Base-by-base conservation (phyloP, 139 green algal genomes). In the Volvox africanus region DNA sequence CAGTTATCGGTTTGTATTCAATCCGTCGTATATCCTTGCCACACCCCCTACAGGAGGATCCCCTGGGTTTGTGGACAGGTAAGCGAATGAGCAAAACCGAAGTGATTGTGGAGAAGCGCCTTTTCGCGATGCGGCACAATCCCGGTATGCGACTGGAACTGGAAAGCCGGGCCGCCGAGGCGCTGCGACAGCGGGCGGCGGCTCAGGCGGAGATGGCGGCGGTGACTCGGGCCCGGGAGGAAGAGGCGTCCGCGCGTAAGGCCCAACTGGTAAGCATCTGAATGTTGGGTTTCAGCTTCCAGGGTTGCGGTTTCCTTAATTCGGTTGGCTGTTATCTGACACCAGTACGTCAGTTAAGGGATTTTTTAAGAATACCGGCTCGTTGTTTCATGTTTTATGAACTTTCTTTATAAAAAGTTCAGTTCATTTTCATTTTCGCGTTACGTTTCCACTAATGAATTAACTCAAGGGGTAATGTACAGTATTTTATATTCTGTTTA, bases 81-180 rank as follows among this genome's bases (percentile, higher is more conserved):
- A 89, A 89, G 85, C 85, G 85, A 44, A 89, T 89, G 85, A 89
- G 67, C 50, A 89, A 89, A 73, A 73, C 71, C 28, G 85, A 89
- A 37, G 37, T 80, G 69, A 65, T 82, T 26, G 44, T 89, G 44
- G 85, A 89, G 44, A 78, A 79, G 71, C 85, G 71, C 22, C 85
- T 89, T 26, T 79, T 73, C 71, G 85, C 85, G 11, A 73, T 89
- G 71, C 69, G 85, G 26, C 85, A 89, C 69, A 89, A 89, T 73
- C 85, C 85, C 16, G 71, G 37, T 26, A 89, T 89, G 85, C 69
- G 71, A 6, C 21, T 82, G 71, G 71, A 83, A 69, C 69, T 89
- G 85, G 71, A 83, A 69, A 67, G 85, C 61, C 71, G 85, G 20
- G 85, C 85, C n/a, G 30, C 26, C 44, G 85, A 89, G n/a, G 85